Percentiles rank a stretch among this genome's conserved stretches.
These are phyloP conservation scores for Neolentinus lepideus DNA, from an alignment of 1,284 basidiomycete species.

Conservation along the genomic window DNA sequence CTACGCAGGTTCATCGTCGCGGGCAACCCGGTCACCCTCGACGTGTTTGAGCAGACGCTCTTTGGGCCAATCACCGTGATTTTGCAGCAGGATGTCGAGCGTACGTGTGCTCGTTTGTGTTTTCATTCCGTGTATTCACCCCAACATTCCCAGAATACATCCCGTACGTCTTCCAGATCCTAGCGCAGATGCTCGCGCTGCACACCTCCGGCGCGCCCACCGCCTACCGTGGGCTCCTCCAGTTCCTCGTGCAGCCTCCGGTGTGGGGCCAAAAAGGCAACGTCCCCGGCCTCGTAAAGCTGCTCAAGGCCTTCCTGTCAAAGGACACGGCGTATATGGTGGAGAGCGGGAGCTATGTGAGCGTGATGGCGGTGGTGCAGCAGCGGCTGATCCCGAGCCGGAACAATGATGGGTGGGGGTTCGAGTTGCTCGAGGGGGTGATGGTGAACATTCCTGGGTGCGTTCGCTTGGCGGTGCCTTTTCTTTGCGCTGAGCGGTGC, in stretches of 20 bases:
- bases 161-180: slow-evolving; percentile 95
- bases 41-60: slow-evolving; percentile 75
- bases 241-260: slow-evolving; percentile 79
- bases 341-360: slow-evolving; percentile 67
- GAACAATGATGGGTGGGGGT: slow-evolving; percentile 86
- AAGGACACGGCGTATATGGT: slow-evolving; percentile 69
- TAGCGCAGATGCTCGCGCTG: slow-evolving; percentile 92
- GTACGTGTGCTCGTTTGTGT: slow-evolving; percentile 35
- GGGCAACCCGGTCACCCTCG: slow-evolving; percentile 58
- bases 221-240: slow-evolving; percentile 76
- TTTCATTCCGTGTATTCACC: background rate
- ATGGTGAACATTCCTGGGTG: slow-evolving; percentile 70
- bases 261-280: slow-evolving; percentile 96
- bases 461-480: slow-evolving; percentile 24
- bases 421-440: slow-evolving; percentile 82
- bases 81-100: slow-evolving; percentile 87
- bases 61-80: slow-evolving; percentile 88
- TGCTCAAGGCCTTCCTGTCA: slow-evolving; percentile 81
- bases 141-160: slow-evolving; percentile 72
- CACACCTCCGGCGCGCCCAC: slow-evolving; percentile 65
- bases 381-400: slow-evolving; percentile 85
- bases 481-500: background rate
- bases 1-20: slow-evolving; percentile 69
- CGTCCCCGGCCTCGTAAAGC: slow-evolving; percentile 87
- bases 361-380: slow-evolving; percentile 87